phyloP scores from a whole-genome alignment of 1,284 basidiomycete genomes.

The Melampsora larici-populina region DNA sequence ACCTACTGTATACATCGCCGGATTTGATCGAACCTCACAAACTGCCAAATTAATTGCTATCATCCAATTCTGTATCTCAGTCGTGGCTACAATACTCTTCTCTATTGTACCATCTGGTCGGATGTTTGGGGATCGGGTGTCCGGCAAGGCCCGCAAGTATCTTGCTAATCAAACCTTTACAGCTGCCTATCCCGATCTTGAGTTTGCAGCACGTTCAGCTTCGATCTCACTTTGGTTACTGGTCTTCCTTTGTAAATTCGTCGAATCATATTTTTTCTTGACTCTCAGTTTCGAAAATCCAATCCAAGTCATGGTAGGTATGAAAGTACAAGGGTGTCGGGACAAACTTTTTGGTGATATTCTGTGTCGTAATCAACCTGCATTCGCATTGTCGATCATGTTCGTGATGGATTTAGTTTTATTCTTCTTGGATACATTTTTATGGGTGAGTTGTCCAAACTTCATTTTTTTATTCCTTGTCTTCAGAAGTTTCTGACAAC shows the following conservation, averaged over 20 bases:
- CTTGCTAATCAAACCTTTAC: slow-evolving; percentile 94
- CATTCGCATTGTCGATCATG: slow-evolving; percentile 90
- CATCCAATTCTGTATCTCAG: slow-evolving; percentile 85
- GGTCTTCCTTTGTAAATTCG: slow-evolving; percentile 88
- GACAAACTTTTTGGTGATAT: slow-evolving; percentile 76
- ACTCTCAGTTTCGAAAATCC: slow-evolving; percentile 88
- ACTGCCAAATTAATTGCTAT: slow-evolving; percentile 80
- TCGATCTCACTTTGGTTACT: slow-evolving; percentile 78
- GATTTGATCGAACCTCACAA: slow-evolving; percentile 61
- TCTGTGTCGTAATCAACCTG: slow-evolving; percentile 81
- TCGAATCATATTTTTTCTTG: slow-evolving; percentile 92
- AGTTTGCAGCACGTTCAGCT: slow-evolving; percentile 63
- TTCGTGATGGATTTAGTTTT: slow-evolving; percentile 90
- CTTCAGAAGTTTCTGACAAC: not conserved
- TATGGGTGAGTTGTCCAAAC: slow-evolving; percentile 61
- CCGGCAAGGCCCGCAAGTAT: slow-evolving; percentile 87
- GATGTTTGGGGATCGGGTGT: slow-evolving; percentile 91
- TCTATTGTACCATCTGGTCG: slow-evolving; percentile 82
- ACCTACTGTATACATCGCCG: slow-evolving; percentile 77
- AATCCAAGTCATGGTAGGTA: slow-evolving; percentile 82
- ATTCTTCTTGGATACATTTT: slow-evolving; percentile 95
- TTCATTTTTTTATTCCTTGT: not conserved
- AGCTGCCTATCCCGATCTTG: slow-evolving; percentile 76
- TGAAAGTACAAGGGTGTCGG: slow-evolving; percentile 80
- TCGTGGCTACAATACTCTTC: slow-evolving; percentile 75